Evolutionary conservation across 179 eudicot genomes (phyloP), one percentile per base, ranked within the genome.

Genomic region (Kewa caespitosa): DNA sequence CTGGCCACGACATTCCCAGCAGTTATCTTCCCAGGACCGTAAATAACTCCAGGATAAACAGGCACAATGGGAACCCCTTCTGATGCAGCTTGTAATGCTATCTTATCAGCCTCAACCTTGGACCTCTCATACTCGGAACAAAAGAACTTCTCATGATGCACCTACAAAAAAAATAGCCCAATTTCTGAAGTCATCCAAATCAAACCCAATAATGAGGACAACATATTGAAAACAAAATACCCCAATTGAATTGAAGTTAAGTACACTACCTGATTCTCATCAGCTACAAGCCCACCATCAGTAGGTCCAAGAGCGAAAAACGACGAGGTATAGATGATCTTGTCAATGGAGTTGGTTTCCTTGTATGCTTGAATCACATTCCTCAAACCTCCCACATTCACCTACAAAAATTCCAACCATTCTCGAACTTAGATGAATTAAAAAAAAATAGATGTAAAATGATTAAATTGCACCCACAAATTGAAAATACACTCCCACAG

Each of bases 81-180:
- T 0, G 86, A 80, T 7, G 92, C 98, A 15, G 97, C 99, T 67
- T 93, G 90, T 43, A 91, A 55, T 2, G 97, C 97, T 31, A 95
- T 87, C 86, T 88, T 90, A 83, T 95, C 99, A 20, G 99, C 89
- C 13, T 76, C 79, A 41, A 48, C 95, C 78, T 95, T 95, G 0
- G 97, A 95, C 77, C 88, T 87, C 81, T 95, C 99, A 66, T 92
- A 95, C 75, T 93, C 99, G 0, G 97, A 79, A 76, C 99, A 95
- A 81, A 92, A 95, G 77, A 78, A 83, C 79, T 85, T 90, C 60
- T 83, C 93, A 55, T 84, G 85, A 74, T 95, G 97, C 43, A 90
- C 89, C 97, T 93, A 67, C 9, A 17, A 33, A 41, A n/a, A 14
- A 70, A 57, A 8, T n/a, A 65, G 28, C 13, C 2, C n/a, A 20